A percentile compares a stretch with the other conserved stretches of the same genome.
Evolutionary conservation across 345 rosid genomes (phyloP).

Genomic region (Lepidium didymum): DNA sequence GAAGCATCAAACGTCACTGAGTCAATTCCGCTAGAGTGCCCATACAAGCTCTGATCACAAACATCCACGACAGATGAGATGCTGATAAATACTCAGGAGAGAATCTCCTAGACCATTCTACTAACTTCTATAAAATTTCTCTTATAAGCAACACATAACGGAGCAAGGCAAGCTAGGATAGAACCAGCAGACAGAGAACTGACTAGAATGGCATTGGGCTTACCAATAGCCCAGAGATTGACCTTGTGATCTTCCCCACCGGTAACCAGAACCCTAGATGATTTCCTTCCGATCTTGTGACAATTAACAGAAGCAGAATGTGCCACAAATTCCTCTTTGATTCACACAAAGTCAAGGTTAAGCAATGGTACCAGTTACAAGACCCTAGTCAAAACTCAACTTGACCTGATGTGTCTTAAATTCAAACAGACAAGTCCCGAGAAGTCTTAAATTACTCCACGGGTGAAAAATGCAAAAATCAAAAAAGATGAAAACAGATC

Average conservation of each 20-base stretch:
- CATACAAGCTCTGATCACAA: conserved; percentile 77
- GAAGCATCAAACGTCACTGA: conserved; percentile 95
- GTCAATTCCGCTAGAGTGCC: conserved; percentile 93
- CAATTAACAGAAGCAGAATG: conserved; percentile 91
- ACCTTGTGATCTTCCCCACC: conserved; percentile 99
- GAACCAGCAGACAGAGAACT: conserved; percentile 38
- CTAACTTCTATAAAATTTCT: background rate
- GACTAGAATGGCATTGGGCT: conserved; percentile 96
- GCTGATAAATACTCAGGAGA: background rate
- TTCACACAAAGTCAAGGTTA: conserved; percentile 40
- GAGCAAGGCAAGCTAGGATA: background rate
- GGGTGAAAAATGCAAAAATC: background rate
- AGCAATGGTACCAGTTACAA: background rate
- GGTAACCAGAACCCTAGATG: conserved; percentile 88
- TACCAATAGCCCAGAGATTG: conserved; percentile 99
- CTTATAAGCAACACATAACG: background rate
- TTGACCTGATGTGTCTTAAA: background rate
- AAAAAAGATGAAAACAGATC: conserved; percentile 15
- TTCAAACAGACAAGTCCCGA: conserved; percentile 11
- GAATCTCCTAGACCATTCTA: background rate
- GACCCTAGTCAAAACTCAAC: conserved; percentile 14
- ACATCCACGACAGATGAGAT: conserved; percentile 7
- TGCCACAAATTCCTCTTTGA: conserved; percentile 93
- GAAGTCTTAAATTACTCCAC: conserved; percentile 21
- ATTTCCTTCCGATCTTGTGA: conserved; percentile 93